Evolutionary conservation across 192 early-diverging fungal species (phyloP), one percentile per base, ranked within the genome.

Genomic region (Coemansia sp.): DNA sequence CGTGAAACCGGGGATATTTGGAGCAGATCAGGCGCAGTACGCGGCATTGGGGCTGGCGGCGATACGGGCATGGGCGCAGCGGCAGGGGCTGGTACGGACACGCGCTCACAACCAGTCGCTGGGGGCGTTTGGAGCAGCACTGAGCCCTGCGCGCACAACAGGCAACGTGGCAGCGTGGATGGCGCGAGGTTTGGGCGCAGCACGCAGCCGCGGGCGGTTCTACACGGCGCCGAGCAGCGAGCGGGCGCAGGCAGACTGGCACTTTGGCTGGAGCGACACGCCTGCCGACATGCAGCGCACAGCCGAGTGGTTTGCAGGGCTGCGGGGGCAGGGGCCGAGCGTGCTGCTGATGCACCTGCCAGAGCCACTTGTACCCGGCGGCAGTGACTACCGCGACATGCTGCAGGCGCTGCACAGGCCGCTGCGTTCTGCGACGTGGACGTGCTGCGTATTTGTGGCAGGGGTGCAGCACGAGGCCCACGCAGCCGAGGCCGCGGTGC

Each of bases 181-280:
- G 72, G 23, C 62, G n/a, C 72, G 63, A 14, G 72, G 72, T 8
- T 55, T 76, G 59, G 3, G 50, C 20, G 40, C 20, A 10, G 72
- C 72, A 1, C 51, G 67, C 41, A 47, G 47, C 52, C 50, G 50
- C 5, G 66, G 72, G 6, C 42, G 33, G 6, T 69, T 70, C 36
- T 46, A 76, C 33, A 59, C 72, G 9, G 41, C 35, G 14, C 59
- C 66, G n/a, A 15, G 15, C n/a, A n/a, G 11, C 26, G 41, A 43
- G 12, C 33, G 16, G 45, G 40, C 48, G 14, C 37, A 39, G 35
- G 59, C 55, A 26, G 61, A 51, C 50, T 76, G 72, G 72, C 67
- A 69, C 55, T 76, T 59, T 63, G 59, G 50, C 63, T 65, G 62
- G 72, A 67, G 66, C 10, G 72, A 70, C 37, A 70, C 67, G 15